Evolutionary conservation across 257 asterid species (phyloP), one percentile per base, ranked within the genome.

Genomic region (Vinca minor): DNA sequence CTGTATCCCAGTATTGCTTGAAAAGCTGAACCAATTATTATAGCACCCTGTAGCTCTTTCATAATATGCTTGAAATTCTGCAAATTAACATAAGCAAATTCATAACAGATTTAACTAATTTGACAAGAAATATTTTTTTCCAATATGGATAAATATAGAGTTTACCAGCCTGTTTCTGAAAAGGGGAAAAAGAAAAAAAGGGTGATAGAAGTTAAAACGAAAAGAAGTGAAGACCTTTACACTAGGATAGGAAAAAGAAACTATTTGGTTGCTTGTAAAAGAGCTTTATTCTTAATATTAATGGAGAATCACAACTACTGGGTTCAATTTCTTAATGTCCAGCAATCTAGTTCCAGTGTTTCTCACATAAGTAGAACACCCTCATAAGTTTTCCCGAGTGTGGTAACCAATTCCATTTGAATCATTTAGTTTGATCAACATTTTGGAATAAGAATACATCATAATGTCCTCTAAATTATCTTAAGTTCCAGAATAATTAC

Each of bases 21-120:
- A 81, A 93, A 93, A 73, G 97, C 86, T 42, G 97, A 89, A 78
- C 95, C 94, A 73, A 89, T 82, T 49, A 89, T 93, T 59, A 93
- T 79, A 69, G 99, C 97, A 66, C 99, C 99, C 70, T 93, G 96
- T 68, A 93, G 83, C 83, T 85, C 94, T 75, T 86, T 89, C 99
- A 93, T 93, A 69, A 87, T 86, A 79, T 93, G 96, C 87, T 78
- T 85, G 81, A 89, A 93, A 73, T 84, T 93, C 99, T 93, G 94
- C 71, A 74, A 75, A 64, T 69, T 29, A 32, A n/a, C n/a, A n/a
- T n/a, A n/a, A n/a, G 70, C 45, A 39, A 45, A 72, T 49, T 48
- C 49, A 36, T 44, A 66, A 54, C 38, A 62, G 41, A 58, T 59
- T 55, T 45, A 15, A 23, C 47, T 28, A 21, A 32, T 7, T n/a